Evolutionary conservation across 2,329 filamentous ascomycete species (phyloP).

Genomic region (Acarospora socialis): DNA sequence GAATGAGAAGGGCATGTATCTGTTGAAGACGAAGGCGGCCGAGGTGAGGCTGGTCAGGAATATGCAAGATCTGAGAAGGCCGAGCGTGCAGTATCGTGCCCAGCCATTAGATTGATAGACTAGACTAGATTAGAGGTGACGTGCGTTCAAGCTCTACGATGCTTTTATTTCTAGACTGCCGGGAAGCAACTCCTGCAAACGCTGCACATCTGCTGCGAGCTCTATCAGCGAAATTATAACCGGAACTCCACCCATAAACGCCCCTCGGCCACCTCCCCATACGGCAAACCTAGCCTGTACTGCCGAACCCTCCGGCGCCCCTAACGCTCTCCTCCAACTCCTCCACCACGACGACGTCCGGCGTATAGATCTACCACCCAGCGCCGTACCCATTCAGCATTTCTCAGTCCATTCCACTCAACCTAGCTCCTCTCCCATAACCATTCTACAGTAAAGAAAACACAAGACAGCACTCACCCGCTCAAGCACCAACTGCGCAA

Average conservation of each 20-base stretch:
- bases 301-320: conserved; percentile 82
- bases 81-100: conserved; percentile 50
- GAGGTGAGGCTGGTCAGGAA: conserved; percentile 77
- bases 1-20: conserved; percentile 44
- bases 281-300: conserved; percentile 50
- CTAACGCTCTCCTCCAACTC: conserved; percentile 81
- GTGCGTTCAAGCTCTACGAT: too few relatives aligned
- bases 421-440: too few relatives aligned
- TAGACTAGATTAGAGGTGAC: too few relatives aligned
- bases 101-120: conserved; percentile 27
- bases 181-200: too few relatives aligned
- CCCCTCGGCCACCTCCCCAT: too few relatives aligned
- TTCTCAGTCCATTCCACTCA: too few relatives aligned
- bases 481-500: conserved; percentile 90
- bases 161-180: too few relatives aligned
- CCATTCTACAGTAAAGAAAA: background rate
- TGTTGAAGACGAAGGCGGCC: conserved; percentile 67
- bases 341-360: conserved; percentile 77
- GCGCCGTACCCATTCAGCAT: conserved; percentile 1
- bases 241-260: too few relatives aligned
- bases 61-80: conserved; percentile 50
- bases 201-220: too few relatives aligned
- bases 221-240: too few relatives aligned
- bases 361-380: conserved; percentile 59
- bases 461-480: conserved; percentile 34